These are phyloP conservation scores for Pseudonectria buxi DNA, from an alignment of 2,329 filamentous ascomycete genomes.

Conservation along the genomic window DNA sequence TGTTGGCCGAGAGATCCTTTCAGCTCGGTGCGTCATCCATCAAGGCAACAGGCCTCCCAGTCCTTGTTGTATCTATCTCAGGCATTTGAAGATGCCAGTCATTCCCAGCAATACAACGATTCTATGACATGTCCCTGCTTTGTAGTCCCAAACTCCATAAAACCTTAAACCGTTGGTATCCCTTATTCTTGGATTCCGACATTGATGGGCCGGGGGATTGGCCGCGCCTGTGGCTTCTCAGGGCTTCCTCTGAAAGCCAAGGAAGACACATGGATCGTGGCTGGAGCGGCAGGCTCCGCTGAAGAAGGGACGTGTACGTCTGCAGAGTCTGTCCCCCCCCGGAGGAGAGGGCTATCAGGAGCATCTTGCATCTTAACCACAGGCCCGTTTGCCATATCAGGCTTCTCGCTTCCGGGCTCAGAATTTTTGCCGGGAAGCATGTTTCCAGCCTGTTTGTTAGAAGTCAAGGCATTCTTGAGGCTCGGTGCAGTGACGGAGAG, in stretches of 20 bases:
- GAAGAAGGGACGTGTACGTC: slow-evolving; percentile 4
- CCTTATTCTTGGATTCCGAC: slow-evolving; percentile 24
- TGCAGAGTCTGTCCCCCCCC: not conserved
- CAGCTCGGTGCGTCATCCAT: too few relatives aligned
- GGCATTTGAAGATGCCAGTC: slow-evolving; percentile 10
- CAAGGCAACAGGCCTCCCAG: too few relatives aligned
- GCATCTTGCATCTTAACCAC: slow-evolving; percentile 23
- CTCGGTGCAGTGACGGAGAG: slow-evolving; percentile 47
- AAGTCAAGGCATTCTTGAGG: slow-evolving; percentile 26
- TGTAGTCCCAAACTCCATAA: slow-evolving; percentile 20
- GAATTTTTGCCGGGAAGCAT: slow-evolving; percentile 16
- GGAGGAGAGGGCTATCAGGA: slow-evolving; percentile 4
- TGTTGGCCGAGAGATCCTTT: too few relatives aligned
- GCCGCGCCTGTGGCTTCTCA: slow-evolving; percentile 43
- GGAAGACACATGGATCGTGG: slow-evolving; percentile 33
- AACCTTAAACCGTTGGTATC: slow-evolving; percentile 10
- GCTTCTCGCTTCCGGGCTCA: slow-evolving; percentile 12
- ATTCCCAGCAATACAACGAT: slow-evolving; percentile 7
- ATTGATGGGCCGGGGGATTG: slow-evolving; percentile 24
- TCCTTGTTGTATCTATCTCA: slow-evolving; percentile 8
- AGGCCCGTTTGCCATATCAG: slow-evolving; percentile 7
- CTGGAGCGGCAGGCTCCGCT: slow-evolving; percentile 21
- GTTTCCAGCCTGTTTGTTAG: slow-evolving; percentile 16
- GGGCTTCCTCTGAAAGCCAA: slow-evolving; percentile 57
- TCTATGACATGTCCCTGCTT: slow-evolving; percentile 17